Evolutionary conservation across 352 stramenopile genomes (phyloP).

Genomic region (Aphanomyces cochlioides): DNA sequence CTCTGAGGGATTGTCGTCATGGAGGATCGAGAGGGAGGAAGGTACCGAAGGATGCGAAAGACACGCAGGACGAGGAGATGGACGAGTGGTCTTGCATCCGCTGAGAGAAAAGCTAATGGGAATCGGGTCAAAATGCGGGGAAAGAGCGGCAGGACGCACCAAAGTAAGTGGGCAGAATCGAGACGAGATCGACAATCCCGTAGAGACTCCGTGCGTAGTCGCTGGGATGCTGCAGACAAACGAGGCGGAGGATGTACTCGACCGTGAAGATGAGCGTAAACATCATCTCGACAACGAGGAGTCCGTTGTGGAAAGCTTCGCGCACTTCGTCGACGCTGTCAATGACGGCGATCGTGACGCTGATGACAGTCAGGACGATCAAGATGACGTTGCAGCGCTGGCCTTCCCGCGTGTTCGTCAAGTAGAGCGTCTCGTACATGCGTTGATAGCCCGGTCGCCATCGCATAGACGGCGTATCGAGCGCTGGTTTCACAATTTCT

Average conservation of each 20-base stretch:
- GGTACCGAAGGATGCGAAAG: constrained; percentile 64
- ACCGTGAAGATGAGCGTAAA: constrained; percentile 78
- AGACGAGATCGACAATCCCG: constrained; percentile 70
- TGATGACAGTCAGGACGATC: constrained; percentile 28
- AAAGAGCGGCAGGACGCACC: constrained; percentile 35
- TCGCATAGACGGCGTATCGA: not conserved
- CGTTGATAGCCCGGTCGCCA: constrained; percentile 22
- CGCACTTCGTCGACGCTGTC: constrained; percentile 30
- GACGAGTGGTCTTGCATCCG: constrained; percentile 55
- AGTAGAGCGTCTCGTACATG: constrained; percentile 28
- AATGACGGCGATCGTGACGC: constrained; percentile 27
- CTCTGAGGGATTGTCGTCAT: constrained; percentile 19
- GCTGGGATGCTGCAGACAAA: constrained; percentile 54
- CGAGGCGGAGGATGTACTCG: constrained; percentile 65
- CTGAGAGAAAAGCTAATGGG: constrained; percentile 49
- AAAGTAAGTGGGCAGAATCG: constrained; percentile 75
- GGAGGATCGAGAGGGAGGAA: too few relatives aligned
- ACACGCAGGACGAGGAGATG: constrained; percentile 71
- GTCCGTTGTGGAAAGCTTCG: constrained; percentile 53
- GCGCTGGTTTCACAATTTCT: not conserved
- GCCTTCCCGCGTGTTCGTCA: constrained; percentile 25
- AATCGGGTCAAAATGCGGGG: not conserved
- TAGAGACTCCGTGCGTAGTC: constrained; percentile 69
- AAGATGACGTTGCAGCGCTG: constrained; percentile 22
- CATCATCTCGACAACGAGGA: constrained; percentile 65